A percentile compares a stretch with the other conserved stretches of the same genome.
phyloP scores from a whole-genome alignment of 225 moss, liverwort and hornwort genomes.

The Marchantia polymorpha region DNA sequence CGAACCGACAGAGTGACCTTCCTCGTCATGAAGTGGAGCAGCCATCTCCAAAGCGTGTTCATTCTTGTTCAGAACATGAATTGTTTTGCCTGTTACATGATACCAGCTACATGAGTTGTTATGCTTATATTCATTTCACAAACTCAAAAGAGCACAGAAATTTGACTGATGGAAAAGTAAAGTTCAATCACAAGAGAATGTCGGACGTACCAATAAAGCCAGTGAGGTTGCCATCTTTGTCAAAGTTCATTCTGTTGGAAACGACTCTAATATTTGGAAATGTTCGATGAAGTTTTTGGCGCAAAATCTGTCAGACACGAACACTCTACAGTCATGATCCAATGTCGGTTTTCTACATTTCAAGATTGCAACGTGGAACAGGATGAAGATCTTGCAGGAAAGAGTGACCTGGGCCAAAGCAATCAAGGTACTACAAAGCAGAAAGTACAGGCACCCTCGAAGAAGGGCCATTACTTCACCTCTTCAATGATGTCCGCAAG shows the following conservation, averaged over 20 bases:
- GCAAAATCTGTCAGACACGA: slow-evolving; percentile 48
- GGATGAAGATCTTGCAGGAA: no score
- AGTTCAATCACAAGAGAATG: neutral
- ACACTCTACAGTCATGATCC: neutral
- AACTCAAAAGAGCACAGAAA: neutral
- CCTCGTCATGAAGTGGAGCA: slow-evolving; percentile 55
- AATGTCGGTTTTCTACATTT: neutral
- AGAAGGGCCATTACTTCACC: slow-evolving; percentile 26
- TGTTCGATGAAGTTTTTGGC: slow-evolving; percentile 65
- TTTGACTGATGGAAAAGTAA: neutral
- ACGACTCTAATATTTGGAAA: slow-evolving; percentile 71
- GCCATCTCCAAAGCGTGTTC: slow-evolving; percentile 86
- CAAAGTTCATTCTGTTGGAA: slow-evolving; percentile 72
- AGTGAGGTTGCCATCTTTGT: slow-evolving; percentile 55
- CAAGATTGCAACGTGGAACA: no score
- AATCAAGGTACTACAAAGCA: no score
- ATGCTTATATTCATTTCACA: neutral
- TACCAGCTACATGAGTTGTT: neutral
- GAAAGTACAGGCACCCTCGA: no score
- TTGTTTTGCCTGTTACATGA: slow-evolving; percentile 47
- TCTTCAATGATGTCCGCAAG: slow-evolving; percentile 87
- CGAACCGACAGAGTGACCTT: slow-evolving; percentile 47
- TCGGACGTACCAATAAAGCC: slow-evolving; percentile 51
- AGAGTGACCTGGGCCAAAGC: no score
- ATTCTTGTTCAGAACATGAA: slow-evolving; percentile 77